Base-by-base conservation (phyloP, 2,329 filamentous ascomycete species). In the Didymella glomerata region DNA sequence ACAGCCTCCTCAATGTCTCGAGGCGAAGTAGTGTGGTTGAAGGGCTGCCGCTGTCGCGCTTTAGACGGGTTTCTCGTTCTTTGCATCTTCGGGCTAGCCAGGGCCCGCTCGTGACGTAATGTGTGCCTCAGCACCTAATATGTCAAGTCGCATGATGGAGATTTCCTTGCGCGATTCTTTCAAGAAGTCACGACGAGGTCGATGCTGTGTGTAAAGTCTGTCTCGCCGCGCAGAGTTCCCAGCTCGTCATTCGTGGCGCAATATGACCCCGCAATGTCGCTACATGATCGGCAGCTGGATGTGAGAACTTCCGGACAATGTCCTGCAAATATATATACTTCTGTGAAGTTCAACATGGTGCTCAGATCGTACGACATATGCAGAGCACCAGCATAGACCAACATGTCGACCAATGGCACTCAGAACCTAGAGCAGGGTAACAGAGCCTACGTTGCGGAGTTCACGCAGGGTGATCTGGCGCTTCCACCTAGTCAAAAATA, bases 401-500 rank as follows among this genome's bases (percentile, higher is more conserved):
- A 13, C 20, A 80, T 81, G 79, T 69, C 79, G 25, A 79, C 82
- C 45, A 71, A 78, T 14, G 81, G 82, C 54, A 84, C 86, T 66
- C 74, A 84, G 62, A 85, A 86, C 58, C 74, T 89, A 22, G 79
- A 84, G 53, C 73, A 81, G 46, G 83, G 83, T 47, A 90, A 90
- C 72, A 81, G 80, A 30, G 76, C 81, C 30, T 88, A 89, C 68
- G 83, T 81, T 4, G 76, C 80, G 2, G 77, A 73, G 2, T 93
- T 93, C 75, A 85, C 81, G n/a, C 81, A 90, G 61, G 89, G 88
- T 16, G 64, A 87, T 61, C 82, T 93, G 4, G 82, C 85, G 0
- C 82, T 92, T 1, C 88, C 90, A 0, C 90, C 90, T 16, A 85
- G 85, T 10, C 90, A 89, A 77, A 85, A 88, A 67, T 90, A 90